Percentiles rank a stretch among this genome's conserved stretches.
Evolutionary conservation across 164 flowering plant species (phyloP).

Genomic region (Dillenia suffruticosa): DNA sequence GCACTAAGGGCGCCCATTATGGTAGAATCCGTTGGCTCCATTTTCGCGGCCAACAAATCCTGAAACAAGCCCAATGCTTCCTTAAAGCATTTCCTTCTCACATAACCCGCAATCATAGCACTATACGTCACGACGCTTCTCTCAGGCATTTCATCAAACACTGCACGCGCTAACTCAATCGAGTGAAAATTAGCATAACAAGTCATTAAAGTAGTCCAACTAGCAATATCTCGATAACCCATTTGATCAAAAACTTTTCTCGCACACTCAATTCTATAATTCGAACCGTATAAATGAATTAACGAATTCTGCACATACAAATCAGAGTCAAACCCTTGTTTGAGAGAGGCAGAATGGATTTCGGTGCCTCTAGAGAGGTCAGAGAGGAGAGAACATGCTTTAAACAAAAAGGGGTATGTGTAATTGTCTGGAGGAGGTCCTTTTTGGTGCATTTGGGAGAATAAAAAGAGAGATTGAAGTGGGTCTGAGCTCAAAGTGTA

Average conservation of each 20-base stretch:
- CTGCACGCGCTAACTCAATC: slow-evolving; percentile 14
- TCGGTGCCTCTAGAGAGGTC: slow-evolving; percentile 14
- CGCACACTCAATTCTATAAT: slow-evolving; percentile 9
- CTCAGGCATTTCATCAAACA: slow-evolving; percentile 37
- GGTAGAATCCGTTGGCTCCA: slow-evolving; percentile 28
- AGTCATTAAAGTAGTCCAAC: slow-evolving; percentile 30
- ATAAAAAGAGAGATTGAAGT: slow-evolving; percentile 11
- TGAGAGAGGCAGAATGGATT: slow-evolving; percentile 20
- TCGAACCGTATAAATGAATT: slow-evolving; percentile 23
- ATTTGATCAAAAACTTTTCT: slow-evolving; percentile 15
- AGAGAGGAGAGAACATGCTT: slow-evolving; percentile 21
- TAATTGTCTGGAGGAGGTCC: slow-evolving; percentile 19
- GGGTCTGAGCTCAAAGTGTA: slow-evolving; percentile 18
- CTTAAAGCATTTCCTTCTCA: slow-evolving; percentile 16
- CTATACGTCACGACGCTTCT: slow-evolving; percentile 28
- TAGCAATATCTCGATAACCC: slow-evolving; percentile 10
- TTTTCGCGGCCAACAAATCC: slow-evolving; percentile 10
- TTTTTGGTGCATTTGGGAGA: slow-evolving; percentile 17
- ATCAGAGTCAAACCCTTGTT: slow-evolving; percentile 19
- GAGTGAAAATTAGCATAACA: slow-evolving; percentile 13
- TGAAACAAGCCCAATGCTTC: slow-evolving; percentile 29
- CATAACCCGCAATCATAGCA: slow-evolving; percentile 34
- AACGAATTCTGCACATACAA: slow-evolving; percentile 24
- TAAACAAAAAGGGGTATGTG: slow-evolving; percentile 31
- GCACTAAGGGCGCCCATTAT: slow-evolving; percentile 1